Conservation (phyloP, 208 protist species). For the Giardia muris region DNA sequence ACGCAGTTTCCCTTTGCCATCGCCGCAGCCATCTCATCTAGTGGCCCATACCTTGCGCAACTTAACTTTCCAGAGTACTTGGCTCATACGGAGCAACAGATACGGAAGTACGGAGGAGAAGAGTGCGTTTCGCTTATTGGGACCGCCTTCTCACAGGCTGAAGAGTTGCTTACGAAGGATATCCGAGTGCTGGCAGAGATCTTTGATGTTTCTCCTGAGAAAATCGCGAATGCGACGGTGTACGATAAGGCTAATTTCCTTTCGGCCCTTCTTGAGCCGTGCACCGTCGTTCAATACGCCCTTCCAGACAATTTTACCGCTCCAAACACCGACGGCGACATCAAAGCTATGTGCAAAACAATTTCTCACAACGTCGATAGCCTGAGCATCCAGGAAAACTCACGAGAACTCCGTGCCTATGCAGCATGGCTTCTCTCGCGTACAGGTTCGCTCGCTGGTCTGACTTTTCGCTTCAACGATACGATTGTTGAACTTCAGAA, state of each 20-base stretch:
- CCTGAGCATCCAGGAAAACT: neutral
- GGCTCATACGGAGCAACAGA: neutral
- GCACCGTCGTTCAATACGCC: neutral
- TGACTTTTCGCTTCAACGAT: neutral
- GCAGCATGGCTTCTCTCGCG: neutral
- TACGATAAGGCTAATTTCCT: neutral
- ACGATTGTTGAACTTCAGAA: neutral
- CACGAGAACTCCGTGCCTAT: neutral
- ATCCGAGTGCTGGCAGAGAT: neutral
- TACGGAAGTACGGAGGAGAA: neutral
- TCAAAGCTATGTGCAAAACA: neutral
- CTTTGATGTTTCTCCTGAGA: neutral
- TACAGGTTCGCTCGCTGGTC: neutral
- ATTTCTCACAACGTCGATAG: neutral
- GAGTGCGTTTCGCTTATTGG: neutral
- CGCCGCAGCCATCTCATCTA: constrained; percentile 26
- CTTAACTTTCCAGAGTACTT: neutral
- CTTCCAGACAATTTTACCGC: neutral
- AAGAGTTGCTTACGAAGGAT: neutral
- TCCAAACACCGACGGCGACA: neutral
- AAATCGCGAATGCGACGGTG: neutral
- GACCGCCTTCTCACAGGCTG: neutral
- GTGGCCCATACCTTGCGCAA: constrained; percentile 22
- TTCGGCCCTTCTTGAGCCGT: neutral
- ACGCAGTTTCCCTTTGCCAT: constrained; percentile 28